Evolutionary conservation across 768 basidiomycete species (phyloP).

Genomic region (Pleurotus platypus): DNA sequence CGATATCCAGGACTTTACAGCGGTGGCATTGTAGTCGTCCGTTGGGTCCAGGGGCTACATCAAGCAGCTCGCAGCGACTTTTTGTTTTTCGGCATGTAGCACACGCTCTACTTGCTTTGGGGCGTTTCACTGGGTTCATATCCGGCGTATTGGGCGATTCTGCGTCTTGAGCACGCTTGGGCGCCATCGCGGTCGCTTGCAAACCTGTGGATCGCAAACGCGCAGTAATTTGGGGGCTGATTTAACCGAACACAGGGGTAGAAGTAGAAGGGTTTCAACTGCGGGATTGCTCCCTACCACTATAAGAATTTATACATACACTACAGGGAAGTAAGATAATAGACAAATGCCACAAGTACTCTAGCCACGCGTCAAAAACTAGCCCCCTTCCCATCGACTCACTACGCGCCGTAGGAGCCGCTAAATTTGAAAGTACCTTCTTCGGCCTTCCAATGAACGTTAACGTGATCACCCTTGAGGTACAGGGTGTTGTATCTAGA

Average conservation of each 20-base stretch:
- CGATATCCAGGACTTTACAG: constrained; percentile 42
- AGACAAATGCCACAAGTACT: neutral
- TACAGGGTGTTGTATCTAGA: constrained; percentile 35
- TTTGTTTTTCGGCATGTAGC: constrained; percentile 44
- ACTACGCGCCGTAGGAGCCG: constrained; percentile 39
- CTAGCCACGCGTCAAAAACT: neutral
- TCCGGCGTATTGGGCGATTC: neutral
- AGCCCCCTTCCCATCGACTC: too few relatives aligned
- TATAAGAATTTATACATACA: too few relatives aligned
- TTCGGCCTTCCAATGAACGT: constrained; percentile 39
- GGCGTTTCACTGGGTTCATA: constrained; percentile 22
- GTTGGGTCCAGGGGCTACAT: constrained; percentile 21
- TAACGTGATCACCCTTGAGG: constrained; percentile 38
- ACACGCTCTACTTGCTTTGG: constrained; percentile 43
- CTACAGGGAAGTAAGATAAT: too few relatives aligned
- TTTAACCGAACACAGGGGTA: too few relatives aligned
- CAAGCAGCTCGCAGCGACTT: constrained; percentile 48
- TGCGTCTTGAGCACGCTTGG: neutral
- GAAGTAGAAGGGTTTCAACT: too few relatives aligned
- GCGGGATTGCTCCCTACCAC: too few relatives aligned
- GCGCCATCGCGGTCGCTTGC: neutral
- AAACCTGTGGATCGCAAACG: too few relatives aligned
- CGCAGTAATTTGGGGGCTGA: too few relatives aligned
- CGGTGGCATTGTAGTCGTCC: constrained; percentile 38
- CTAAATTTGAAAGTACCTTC: constrained; percentile 58